Evolutionary conservation across 2,329 filamentous ascomycete genomes (phyloP).

Genomic region (Phyllosticta citriasiana): DNA sequence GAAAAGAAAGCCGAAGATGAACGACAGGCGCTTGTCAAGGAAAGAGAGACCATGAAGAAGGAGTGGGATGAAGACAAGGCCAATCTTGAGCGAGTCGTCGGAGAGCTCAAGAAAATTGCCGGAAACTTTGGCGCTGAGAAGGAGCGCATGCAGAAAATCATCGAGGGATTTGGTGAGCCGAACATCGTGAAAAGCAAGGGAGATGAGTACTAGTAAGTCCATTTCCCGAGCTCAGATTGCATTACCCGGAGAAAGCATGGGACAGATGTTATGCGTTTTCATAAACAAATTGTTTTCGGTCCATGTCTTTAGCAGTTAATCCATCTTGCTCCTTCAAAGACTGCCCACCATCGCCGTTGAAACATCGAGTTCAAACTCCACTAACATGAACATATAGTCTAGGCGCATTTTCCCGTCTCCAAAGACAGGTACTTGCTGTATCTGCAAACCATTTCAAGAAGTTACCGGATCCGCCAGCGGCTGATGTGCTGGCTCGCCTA

Average conservation of each 20-base stretch:
- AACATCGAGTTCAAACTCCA: background rate
- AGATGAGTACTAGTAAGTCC: slow-evolving; percentile 36
- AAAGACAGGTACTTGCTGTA: slow-evolving; percentile 41
- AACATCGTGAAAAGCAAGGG: slow-evolving; percentile 34
- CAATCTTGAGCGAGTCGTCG: slow-evolving; percentile 14
- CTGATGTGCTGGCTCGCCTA: slow-evolving; percentile 41
- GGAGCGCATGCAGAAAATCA: slow-evolving; percentile 31
- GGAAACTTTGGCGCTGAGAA: slow-evolving; percentile 32
- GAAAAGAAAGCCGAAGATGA: slow-evolving; percentile 25
- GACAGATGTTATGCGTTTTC: background rate
- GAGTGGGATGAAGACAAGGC: slow-evolving; percentile 19
- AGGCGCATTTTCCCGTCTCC: slow-evolving; percentile 43
- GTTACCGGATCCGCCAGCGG: slow-evolving; percentile 40
- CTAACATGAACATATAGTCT: slow-evolving; percentile 25
- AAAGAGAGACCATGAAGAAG: slow-evolving; percentile 24
- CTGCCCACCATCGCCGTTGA: background rate
- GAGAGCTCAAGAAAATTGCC: slow-evolving; percentile 21
- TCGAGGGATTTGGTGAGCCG: slow-evolving; percentile 32
- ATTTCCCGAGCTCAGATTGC: slow-evolving; percentile 10
- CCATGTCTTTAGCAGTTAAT: background rate
- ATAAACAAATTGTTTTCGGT: background rate
- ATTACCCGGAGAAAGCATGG: background rate
- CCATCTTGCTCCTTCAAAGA: background rate
- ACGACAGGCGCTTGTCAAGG: slow-evolving; percentile 22
- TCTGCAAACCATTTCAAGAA: slow-evolving; percentile 43